Evolutionary conservation across 1,139 yeast genomes (phyloP).

Genomic region (Yamadazyma conglobata): DNA sequence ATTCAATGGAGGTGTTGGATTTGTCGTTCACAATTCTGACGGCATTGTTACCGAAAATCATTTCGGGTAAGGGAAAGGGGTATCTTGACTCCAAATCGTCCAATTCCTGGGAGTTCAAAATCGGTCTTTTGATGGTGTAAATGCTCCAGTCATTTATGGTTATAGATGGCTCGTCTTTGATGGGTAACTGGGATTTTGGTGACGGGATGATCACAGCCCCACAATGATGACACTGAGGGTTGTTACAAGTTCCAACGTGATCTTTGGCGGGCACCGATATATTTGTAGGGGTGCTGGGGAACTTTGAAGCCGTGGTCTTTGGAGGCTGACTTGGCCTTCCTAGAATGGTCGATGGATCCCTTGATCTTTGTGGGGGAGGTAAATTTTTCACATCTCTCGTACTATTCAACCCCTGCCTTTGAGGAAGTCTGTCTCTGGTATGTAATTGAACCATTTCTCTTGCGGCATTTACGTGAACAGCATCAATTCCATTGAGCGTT

Average conservation of each 20-base stretch:
- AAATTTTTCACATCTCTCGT: no score
- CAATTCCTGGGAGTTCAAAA: conserved; percentile 68
- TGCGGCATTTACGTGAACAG: conserved; percentile 59
- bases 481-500: conserved; percentile 41
- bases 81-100: conserved; percentile 60
- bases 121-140: conserved; percentile 70
- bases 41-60: conserved; percentile 90
- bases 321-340: background rate
- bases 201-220: conserved; percentile 73
- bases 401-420: no score
- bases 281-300: conserved; percentile 7
- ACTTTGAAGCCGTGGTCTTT: conserved; percentile 1
- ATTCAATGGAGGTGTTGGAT: conserved; percentile 49
- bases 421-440: conserved; percentile 36
- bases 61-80: conserved; percentile 88
- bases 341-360: conserved; percentile 3
- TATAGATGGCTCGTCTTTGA: conserved; percentile 63
- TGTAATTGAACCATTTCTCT: conserved; percentile 55
- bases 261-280: conserved; percentile 33
- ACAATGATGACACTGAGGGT: conserved; percentile 61
- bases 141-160: conserved; percentile 73
- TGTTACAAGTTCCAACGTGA: conserved; percentile 35
- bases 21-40: conserved; percentile 48
- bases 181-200: conserved; percentile 61
- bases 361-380: background rate